A percentile compares a stretch with the other conserved stretches of the same genome.
phyloP scores from a whole-genome alignment of 2,329 filamentous ascomycete species.

The Rhytidhysteron rufulum region DNA sequence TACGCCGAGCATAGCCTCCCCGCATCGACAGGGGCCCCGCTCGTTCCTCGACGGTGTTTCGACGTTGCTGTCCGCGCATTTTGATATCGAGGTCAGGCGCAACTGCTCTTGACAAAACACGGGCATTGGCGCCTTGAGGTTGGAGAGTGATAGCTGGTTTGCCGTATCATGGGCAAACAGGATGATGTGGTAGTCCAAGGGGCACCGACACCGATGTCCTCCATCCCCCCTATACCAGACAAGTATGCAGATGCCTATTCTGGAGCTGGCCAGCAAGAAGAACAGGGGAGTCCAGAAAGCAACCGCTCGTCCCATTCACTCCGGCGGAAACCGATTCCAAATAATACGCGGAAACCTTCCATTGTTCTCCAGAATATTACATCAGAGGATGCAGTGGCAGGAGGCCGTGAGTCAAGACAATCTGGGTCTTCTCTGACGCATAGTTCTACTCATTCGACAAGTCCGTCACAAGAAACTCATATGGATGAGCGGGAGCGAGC shows the following conservation, averaged over 20 bases:
- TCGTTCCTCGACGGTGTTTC: too few species aligned
- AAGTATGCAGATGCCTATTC: conserved; percentile 2
- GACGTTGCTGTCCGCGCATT: too few species aligned
- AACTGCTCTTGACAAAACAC: too few species aligned
- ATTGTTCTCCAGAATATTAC: conserved; percentile 18
- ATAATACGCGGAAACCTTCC: conserved; percentile 10
- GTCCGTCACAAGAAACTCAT: conserved; percentile 30
- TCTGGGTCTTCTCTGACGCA: conserved; percentile 29
- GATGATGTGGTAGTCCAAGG: conserved; percentile 18
- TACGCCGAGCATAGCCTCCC: too few species aligned
- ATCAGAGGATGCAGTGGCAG: conserved; percentile 24
- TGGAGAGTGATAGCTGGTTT: too few species aligned
- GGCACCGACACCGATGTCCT: conserved; percentile 23
- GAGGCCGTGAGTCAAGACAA: conserved; percentile 29
- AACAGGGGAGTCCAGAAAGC: conserved; percentile 14
- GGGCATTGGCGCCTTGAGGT: too few species aligned
- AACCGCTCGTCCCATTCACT: conserved; percentile 16
- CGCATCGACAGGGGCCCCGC: too few species aligned
- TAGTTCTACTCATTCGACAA: conserved; percentile 34
- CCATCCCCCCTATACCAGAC: conserved; percentile 16
- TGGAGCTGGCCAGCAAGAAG: conserved; percentile 5
- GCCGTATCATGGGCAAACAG: conserved; percentile 24
- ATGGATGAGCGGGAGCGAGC: conserved; percentile 22
- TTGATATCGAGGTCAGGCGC: too few species aligned
- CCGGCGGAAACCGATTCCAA: conserved; percentile 21